Evolutionary conservation across 495 filamentous ascomycete species (phyloP), one percentile per base, ranked within the genome.

Genomic region (Neurospora intermedia): DNA sequence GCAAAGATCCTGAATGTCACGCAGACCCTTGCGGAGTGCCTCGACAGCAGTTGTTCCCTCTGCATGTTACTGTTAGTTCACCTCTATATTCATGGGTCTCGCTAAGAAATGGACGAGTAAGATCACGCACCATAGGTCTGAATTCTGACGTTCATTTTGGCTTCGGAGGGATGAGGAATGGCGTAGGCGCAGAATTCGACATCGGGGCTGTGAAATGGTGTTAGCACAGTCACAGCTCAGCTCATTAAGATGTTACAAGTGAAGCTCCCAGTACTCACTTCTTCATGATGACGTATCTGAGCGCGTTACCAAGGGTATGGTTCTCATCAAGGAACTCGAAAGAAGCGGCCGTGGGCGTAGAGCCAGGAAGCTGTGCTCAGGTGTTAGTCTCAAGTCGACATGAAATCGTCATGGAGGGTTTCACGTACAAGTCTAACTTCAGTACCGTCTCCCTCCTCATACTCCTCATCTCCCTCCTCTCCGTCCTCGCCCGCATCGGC

Each of bases 181-280:
- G 96, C 94, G 80, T 99, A 98, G 59, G 94, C 96, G 83, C 96
- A 98, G 83, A 99, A 96, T 78, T 99, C 96, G 43, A 99, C 96
- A 59, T 93, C 88, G 43, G 96, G 96, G 80, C 95, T 97, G 73
- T 73, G 5, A 41, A n/a, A 35, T 71, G 45, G 15, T 11, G 73
- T 75, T 72, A 75, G 43, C 38, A 69, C 54, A 31, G 15, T 35
- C 23, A 18, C 31, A 35, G 27, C 54, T 18, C 54, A 35, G 54
- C 15, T 35, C 54, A 66, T 2, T 7, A 9, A 27, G 10, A 71
- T 66, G 7, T 48, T 20, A 18, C 70, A 77, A 74, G 76, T 41
- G 41, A 4, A 27, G 35, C 35, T 41, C 1, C 1, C 11, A 11
- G 16, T 43, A 70, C 80, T 70, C 69, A 97, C 96, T 99, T 99